These are phyloP conservation scores for Selaginella tamariscina DNA, from an alignment of 75 land plant species.

Conservation along the genomic window DNA sequence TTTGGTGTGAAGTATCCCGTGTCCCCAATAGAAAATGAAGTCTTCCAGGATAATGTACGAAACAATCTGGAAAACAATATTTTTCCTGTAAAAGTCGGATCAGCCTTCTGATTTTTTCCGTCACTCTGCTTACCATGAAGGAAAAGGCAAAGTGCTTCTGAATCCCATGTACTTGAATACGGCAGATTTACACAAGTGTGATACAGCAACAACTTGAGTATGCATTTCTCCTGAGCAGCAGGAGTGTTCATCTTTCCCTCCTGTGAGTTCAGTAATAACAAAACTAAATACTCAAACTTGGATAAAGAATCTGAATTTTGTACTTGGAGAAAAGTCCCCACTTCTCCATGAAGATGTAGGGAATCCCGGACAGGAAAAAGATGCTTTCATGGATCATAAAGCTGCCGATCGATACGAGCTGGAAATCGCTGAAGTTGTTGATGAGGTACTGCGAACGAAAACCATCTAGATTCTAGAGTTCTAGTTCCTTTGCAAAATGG, in stretches of 20 bases:
- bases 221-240: conserved; percentile 86
- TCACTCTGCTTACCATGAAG: conserved; percentile 58
- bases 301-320: conserved; percentile 79
- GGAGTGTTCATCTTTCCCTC: conserved; percentile 72
- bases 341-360: conserved; percentile 69
- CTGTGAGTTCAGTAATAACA: conserved; percentile 2
- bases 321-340: conserved; percentile 69
- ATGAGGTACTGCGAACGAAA: conserved; percentile 59
- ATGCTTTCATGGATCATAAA: conserved; percentile 89
- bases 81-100: conserved; percentile 40
- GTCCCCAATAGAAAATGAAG: conserved; percentile 99
- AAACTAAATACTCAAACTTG: background rate
- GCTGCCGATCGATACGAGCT: conserved; percentile 82
- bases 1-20: conserved; percentile 84
- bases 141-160: conserved; percentile 71
- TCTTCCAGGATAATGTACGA: conserved; percentile 95
- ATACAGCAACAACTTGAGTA: conserved; percentile 57
- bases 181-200: conserved; percentile 93
- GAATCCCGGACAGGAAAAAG: conserved; percentile 91
- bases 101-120: background rate
- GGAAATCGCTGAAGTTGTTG: conserved; percentile 87
- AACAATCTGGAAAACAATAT: conserved; percentile 72
- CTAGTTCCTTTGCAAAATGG: too few species aligned
- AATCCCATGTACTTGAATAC: conserved; percentile 93
- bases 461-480: too few species aligned